phyloP scores from a whole-genome alignment of 176 grass and related monocot genomes.

The Cenchrus purpureus region DNA sequence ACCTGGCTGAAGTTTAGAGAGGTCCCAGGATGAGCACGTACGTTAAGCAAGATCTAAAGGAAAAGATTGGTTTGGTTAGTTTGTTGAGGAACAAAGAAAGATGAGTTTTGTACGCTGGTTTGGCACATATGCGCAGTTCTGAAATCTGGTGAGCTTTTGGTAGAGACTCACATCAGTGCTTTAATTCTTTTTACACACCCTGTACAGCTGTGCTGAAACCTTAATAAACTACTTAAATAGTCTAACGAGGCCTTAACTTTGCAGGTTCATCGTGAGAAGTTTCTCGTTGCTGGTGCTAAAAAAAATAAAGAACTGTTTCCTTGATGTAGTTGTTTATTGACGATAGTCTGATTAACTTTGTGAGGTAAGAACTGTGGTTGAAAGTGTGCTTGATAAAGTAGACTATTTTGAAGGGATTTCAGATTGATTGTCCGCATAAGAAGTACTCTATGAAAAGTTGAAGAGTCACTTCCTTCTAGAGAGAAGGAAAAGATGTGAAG shows the following conservation, averaged over 20 bases:
- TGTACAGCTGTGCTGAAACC: not conserved
- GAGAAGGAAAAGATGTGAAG: not conserved
- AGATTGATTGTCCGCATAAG: not conserved
- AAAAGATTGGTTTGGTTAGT: not conserved
- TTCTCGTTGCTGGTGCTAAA: too few relatives aligned
- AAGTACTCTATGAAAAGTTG: not conserved
- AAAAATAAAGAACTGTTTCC: too few relatives aligned
- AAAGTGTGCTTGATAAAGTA: too few relatives aligned
- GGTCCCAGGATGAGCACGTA: not conserved
- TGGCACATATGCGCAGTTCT: not conserved
- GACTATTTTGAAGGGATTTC: not conserved
- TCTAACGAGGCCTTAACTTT: not conserved
- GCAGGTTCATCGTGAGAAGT: not conserved
- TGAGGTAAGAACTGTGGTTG: too few relatives aligned
- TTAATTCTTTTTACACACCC: not conserved
- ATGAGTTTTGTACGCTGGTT: not conserved
- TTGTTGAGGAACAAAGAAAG: not conserved
- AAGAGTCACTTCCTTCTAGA: not conserved
- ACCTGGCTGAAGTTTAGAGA: not conserved
- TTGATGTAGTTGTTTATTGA: too few relatives aligned
- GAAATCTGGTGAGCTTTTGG: not conserved
- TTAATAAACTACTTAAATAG: too few relatives aligned
- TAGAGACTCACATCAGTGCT: not conserved
- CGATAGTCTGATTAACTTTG: not conserved
- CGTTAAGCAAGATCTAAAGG: not conserved